These are phyloP conservation scores for Saccharomycopsis sp. DNA, from an alignment of 805 yeast species.

Conservation along the genomic window DNA sequence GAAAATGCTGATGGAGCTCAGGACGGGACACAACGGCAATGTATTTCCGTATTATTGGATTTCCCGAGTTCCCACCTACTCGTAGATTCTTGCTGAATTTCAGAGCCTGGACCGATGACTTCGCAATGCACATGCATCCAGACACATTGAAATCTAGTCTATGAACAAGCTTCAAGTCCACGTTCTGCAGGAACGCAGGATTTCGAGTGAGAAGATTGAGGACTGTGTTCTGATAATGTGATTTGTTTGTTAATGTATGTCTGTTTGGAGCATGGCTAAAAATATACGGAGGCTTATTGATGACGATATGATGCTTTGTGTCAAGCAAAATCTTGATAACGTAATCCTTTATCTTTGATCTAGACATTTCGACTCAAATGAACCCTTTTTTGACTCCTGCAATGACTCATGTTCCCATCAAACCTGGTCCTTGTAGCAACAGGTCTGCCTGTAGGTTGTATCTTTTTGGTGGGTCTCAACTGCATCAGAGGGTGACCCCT, in stretches of 20 bases:
- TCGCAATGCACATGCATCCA: constrained; percentile 36
- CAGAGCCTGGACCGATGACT: constrained; percentile 29
- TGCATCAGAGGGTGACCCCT: too few relatives aligned
- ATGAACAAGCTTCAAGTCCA: constrained; percentile 29
- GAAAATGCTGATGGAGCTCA: background rate
- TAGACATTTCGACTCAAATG: too few relatives aligned
- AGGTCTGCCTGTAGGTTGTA: too few relatives aligned
- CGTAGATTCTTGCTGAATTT: constrained; percentile 30
- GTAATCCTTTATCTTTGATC: background rate
- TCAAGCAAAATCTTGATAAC: constrained; percentile 14
- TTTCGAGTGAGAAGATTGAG: constrained; percentile 4
- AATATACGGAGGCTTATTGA: constrained; percentile 34
- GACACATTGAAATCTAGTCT: constrained; percentile 35
- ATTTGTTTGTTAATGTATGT: constrained; percentile 13
- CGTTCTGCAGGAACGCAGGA: constrained; percentile 8
- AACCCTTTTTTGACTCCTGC: too few relatives aligned
- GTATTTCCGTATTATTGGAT: constrained; percentile 31
- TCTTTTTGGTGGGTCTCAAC: too few relatives aligned
- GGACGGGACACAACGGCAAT: constrained; percentile 25
- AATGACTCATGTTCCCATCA: too few relatives aligned
- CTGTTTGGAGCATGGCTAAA: constrained; percentile 30
- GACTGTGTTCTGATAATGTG: constrained; percentile 13
- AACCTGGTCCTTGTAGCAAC: too few relatives aligned
- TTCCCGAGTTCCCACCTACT: constrained; percentile 30
- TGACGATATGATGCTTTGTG: constrained; percentile 25